Conservation (phyloP, 257 asterid genomes). For the Knoxia roxburghii region DNA sequence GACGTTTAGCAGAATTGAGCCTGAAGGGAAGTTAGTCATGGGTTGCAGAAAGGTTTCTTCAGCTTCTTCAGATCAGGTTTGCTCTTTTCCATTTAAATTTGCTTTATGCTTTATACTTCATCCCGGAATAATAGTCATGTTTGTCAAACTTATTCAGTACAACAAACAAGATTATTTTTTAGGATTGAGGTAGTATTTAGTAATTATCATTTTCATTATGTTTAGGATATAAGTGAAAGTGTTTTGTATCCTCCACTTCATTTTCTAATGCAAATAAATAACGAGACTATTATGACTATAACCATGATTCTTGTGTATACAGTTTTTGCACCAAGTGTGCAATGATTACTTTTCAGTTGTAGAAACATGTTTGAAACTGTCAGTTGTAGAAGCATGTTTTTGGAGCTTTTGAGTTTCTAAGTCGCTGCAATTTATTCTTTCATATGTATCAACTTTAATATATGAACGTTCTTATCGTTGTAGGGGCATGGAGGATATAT, state of each 20-base stretch:
- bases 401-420: background rate
- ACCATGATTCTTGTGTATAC: background rate
- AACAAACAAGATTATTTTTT: too few species aligned
- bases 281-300: background rate
- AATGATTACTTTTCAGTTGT: background rate
- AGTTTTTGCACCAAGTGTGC: background rate
- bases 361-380: background rate
- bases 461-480: conserved; percentile 5
- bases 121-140: too few species aligned
- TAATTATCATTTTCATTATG: background rate
- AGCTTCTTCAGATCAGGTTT: conserved; percentile 64
- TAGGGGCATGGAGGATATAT: conserved; percentile 54
- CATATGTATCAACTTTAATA: background rate
- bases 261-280: background rate
- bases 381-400: too few species aligned
- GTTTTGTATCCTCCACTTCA: background rate
- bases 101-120: too few species aligned
- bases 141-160: too few species aligned
- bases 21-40: conserved; percentile 92
- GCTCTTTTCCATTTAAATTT: conserved; percentile 13
- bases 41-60: conserved; percentile 78
- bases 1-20: conserved; percentile 89
- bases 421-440: background rate
- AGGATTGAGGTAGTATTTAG: background rate
- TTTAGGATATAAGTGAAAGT: background rate